Evolutionary conservation across 768 basidiomycete species (phyloP), one percentile per base, ranked within the genome.

Genomic region (Lactarius akahatsu): DNA sequence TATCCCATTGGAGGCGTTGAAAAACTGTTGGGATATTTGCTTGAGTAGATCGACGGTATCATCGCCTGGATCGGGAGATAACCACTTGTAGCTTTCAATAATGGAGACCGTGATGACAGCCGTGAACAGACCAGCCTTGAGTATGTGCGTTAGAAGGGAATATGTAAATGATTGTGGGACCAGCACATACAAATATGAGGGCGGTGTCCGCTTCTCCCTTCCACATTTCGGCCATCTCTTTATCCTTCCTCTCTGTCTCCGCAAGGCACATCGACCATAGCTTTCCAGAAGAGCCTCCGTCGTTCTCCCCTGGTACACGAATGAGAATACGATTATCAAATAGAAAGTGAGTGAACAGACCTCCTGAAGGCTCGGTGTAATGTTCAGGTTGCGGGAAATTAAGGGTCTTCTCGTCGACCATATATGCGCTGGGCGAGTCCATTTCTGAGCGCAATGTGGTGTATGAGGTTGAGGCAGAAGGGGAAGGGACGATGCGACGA

Each of bases 61-160:
- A 18, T 63, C 62, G 2, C 34, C 38, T 11, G 41, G 23, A 30
- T 63, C 62, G 16, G 66, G 61, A n/a, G 32, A 58, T 28, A 70
- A 15, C 5, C 32, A 34, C 26, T 62, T 62, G 47, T 69, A 69
- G 32, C 61, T 69, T 38, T 64, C 57, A 18, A 68, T 47, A 8
- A 68, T 23, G 40, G 63, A 64, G 16, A 61, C 62, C 16, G 69
- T 41, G n/a, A 64, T 18, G n/a, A 58, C 63, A 15, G 57, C 62
- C 2, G 69, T 63, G 50, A 70, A 70, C 4, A 69, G 56, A 43
- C 68, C 62, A 8, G 68, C 50, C 68, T 69, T 55, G 4, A 43
- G 11, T 9, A 16, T 45, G 32, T 34, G 34, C 36, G 20, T 55
- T 20, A 64, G 40, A 34, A 23, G 23, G 30, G 23, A 15, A 54